Base-by-base conservation (phyloP, 2,329 filamentous ascomycete species). In the Colletotrichum acutatum region DNA sequence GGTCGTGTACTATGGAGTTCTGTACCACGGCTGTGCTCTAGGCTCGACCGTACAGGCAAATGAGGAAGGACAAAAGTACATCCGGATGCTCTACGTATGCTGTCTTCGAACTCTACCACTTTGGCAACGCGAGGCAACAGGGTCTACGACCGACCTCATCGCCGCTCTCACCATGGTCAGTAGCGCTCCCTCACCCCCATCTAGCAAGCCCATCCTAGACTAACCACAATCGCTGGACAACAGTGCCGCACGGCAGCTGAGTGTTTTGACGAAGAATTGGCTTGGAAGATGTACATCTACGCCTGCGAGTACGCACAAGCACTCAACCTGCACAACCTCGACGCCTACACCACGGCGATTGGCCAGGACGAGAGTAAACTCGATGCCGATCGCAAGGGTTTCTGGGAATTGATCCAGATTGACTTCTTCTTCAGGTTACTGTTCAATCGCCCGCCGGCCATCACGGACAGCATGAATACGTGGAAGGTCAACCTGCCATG, bases 401-500 rank as follows among this genome's bases (percentile, higher is more conserved):
- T 81, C 32, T 81, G 80, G 80, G 78, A 80, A n/a, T 76, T 81
- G 3, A 77, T 81, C 1, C 79, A 81, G 30, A 75, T 79, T 16
- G 80, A 81, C 28, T 75, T 80, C 16, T 81, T 79, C 63, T 80
- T 78, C 66, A 76, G 80, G 0, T 77, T 81, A 0, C 66, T 81
- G 0, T 75, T 79, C 62, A 78, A 81, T 30, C 80, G 77, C 3
- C 79, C 80, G 9, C 78, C 79, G 0, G 74, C 73, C 1, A 76
- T 81, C 4, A 77, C 78, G 0, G 75, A 76, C 52, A 77, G 78
- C 34, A 34, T 68, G 16, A 63, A 61, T 22, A 70, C 75, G 0
- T 81, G 80, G 80, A 78, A 77, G 32, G 79, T 81, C 60, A 81
- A 81, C 46, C 49, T 81, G 6, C 80, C 80, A 0, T 81, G 79